Conservation (phyloP, 768 basidiomycete genomes). For the Grammothele lineata region DNA sequence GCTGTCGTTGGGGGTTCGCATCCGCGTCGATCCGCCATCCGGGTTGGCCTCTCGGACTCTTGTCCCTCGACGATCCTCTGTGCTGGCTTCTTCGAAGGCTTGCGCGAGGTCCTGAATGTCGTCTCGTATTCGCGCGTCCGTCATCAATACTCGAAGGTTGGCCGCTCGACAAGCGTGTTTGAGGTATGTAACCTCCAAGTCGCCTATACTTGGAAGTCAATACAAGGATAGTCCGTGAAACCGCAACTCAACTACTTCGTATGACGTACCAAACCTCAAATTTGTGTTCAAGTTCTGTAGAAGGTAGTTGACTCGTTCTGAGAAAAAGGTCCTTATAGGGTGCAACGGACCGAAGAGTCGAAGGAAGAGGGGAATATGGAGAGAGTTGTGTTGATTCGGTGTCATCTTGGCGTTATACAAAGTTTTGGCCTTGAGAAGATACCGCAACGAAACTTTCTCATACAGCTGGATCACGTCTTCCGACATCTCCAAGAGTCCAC, state of each 20-base stretch:
- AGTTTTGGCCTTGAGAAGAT: conserved; percentile 15
- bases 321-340: conserved; percentile 22
- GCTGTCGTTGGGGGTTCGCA: neutral
- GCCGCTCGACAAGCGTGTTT: neutral
- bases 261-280: conserved; percentile 6
- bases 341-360: conserved; percentile 28
- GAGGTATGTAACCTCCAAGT: neutral
- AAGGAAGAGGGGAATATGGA: conserved; percentile 28
- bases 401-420: conserved; percentile 25
- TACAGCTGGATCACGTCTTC: conserved; percentile 4
- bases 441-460: conserved; percentile 7
- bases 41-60: neutral
- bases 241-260: neutral
- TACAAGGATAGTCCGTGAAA: neutral
- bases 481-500: conserved; percentile 15
- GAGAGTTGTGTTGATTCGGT: conserved; percentile 29
- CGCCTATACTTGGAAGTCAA: neutral
- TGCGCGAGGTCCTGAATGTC: neutral
- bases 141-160: neutral
- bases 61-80: neutral
- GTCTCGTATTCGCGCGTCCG: neutral
- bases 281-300: conserved; percentile 25
- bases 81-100: neutral
- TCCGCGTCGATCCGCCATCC: neutral
- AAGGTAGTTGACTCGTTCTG: conserved; percentile 27